Base-by-base conservation (phyloP, 2,329 filamentous ascomycete species). In the Rachicladosporium sp. region DNA sequence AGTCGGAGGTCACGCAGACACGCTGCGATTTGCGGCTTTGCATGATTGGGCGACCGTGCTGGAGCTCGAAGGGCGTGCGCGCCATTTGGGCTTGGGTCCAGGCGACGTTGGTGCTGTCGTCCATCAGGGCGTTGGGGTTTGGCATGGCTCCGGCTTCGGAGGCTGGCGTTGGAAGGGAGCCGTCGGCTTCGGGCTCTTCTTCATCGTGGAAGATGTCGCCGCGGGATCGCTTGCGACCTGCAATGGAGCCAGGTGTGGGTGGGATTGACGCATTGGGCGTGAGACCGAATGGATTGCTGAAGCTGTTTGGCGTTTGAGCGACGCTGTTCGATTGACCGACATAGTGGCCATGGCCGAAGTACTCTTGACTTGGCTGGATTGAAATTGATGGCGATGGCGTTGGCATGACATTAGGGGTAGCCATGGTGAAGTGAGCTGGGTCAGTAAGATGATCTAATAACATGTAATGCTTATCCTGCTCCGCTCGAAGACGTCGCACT, bases 201-300 rank as follows among this genome's bases (percentile, higher is more conserved):
- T 71, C 65, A 19, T 71, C 69, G 27, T 45, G 46, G 45, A 50
- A 46, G 41, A 82, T 80, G 59, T 88, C 82, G 53, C 83, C 79
- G 55, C 82, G 74, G 46, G 80, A 84, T 50, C 82, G 78, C 65
- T 88, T 88, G 56, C 80, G 78, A 49, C 82, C 79, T 49, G 74
- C 74, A 46, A 65, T 53, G 15, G 56, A 55, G 35, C 47, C 45
- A 35, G 53, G 46, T 15, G 54, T 54, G 12, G 49, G 46, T 13
- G 44, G 47, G 33, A 47, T 46, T 33, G 47, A 43, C 32, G 43
- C 40, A 33, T 40, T 44, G 42, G 36, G 42, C 36, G 47, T 48
- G 30, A 47, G 43, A 29, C 40, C 43, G 38, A 49, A 49, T 27
- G 52, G 32, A 35, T 51, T 51, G 29, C 39, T 46, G 38, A 46